A percentile compares a stretch with the other conserved stretches of the same genome.
Conservation (phyloP, 108 stramenopile genomes). For the Cyclotella kingstonii region DNA sequence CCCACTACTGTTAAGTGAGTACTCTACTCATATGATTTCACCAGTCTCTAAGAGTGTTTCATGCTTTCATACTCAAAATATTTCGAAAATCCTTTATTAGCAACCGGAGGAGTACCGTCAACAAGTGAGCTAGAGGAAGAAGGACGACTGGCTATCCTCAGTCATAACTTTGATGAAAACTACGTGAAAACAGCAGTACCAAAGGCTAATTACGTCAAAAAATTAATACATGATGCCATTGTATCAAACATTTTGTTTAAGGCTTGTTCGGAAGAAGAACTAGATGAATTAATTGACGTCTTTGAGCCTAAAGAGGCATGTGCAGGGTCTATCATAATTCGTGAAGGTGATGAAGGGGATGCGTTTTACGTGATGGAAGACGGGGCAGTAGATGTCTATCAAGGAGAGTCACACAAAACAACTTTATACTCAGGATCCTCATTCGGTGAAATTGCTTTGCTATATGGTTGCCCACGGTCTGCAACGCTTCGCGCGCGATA, state of each 20-base stretch:
- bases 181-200: constrained; percentile 46
- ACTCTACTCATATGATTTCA: too few relatives aligned
- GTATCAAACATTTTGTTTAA: constrained; percentile 53
- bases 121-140: too few relatives aligned
- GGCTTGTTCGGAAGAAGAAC: constrained; percentile 48
- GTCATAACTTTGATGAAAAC: constrained; percentile 12
- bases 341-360: constrained; percentile 65
- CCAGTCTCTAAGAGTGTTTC: too few relatives aligned
- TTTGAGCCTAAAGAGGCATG: constrained; percentile 39
- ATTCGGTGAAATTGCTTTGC: constrained; percentile 83
- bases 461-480: constrained; percentile 77
- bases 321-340: constrained; percentile 44
- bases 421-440: constrained; percentile 34
- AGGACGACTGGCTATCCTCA: constrained; percentile 33
- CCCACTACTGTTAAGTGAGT: too few relatives aligned
- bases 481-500: constrained; percentile 60
- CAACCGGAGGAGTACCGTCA: too few relatives aligned
- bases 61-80: too few relatives aligned
- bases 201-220: constrained; percentile 37
- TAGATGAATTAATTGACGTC: constrained; percentile 47
- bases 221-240: constrained; percentile 46
- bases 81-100: too few relatives aligned
- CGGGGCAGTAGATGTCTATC: constrained; percentile 55
- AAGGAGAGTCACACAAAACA: constrained; percentile 23
- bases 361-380: constrained; percentile 63